phyloP scores from a whole-genome alignment of 805 yeast species.

The Lachancea waltii region DNA sequence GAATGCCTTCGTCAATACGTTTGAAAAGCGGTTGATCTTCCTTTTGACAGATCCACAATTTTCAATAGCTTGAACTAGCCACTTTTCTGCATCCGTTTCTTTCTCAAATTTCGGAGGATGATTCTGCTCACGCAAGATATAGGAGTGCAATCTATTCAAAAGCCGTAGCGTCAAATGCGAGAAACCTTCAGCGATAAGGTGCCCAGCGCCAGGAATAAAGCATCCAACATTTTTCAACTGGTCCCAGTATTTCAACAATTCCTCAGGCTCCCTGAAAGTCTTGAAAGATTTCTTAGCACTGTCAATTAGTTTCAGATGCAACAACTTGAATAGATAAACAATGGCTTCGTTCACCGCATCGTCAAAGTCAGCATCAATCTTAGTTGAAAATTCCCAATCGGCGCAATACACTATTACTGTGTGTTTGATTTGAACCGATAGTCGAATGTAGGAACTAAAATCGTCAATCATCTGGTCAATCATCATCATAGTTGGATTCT shows the following conservation, averaged over 20 bases:
- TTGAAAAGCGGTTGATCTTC: slow-evolving; percentile 71
- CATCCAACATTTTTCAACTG: slow-evolving; percentile 71
- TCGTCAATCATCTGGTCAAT: slow-evolving; percentile 90
- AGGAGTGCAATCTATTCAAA: slow-evolving; percentile 59
- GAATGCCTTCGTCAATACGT: slow-evolving; percentile 58
- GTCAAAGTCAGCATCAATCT: slow-evolving; percentile 60
- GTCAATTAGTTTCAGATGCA: slow-evolving; percentile 73
- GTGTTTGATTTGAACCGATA: slow-evolving; percentile 69
- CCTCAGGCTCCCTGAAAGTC: slow-evolving; percentile 83
- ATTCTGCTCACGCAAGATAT: slow-evolving; percentile 63
- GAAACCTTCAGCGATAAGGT: slow-evolving; percentile 73
- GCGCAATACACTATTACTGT: slow-evolving; percentile 53
- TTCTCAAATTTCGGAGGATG: slow-evolving; percentile 46
- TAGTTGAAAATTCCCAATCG: slow-evolving; percentile 64
- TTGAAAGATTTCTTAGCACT: slow-evolving; percentile 66
- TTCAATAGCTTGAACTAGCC: slow-evolving; percentile 63
- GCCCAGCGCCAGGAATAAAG: slow-evolving; percentile 73
- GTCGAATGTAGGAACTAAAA: slow-evolving; percentile 65
- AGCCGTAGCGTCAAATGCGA: slow-evolving; percentile 58
- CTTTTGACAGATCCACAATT: slow-evolving; percentile 72
- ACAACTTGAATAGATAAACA: slow-evolving; percentile 57
- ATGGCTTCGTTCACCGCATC: slow-evolving; percentile 66
- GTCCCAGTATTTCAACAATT: slow-evolving; percentile 75
- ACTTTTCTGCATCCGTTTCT: slow-evolving; percentile 44
- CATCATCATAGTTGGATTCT: slow-evolving; percentile 89